A percentile compares a stretch with the other conserved stretches of the same genome.
phyloP scores from a whole-genome alignment of 257 asterid species.

The Forsythia viridissima region DNA sequence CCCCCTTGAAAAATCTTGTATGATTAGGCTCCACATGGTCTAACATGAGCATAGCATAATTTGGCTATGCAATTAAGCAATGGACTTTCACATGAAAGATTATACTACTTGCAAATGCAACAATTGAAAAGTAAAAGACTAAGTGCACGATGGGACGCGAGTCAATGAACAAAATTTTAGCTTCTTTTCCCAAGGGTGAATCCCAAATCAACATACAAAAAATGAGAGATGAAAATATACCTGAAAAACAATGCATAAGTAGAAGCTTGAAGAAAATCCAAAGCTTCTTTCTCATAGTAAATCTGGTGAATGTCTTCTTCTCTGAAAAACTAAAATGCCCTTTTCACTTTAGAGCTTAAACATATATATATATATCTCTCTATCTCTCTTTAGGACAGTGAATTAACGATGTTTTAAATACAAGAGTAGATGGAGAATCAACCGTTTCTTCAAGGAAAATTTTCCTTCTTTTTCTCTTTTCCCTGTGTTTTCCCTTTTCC shows the following conservation, averaged over 20 bases:
- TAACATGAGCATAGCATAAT: too few species aligned
- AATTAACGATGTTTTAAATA: slow-evolving; percentile 19
- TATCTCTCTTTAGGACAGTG: background rate
- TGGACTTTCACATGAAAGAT: background rate
- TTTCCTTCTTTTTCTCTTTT: slow-evolving; percentile 21
- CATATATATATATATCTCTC: too few species aligned
- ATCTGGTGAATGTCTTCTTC: slow-evolving; percentile 1
- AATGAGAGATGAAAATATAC: background rate
- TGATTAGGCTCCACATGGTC: too few species aligned
- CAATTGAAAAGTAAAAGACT: background rate
- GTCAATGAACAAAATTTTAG: too few species aligned
- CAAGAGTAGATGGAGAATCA: slow-evolving; percentile 30
- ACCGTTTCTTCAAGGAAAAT: slow-evolving; percentile 42
- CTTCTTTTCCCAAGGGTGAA: too few species aligned
- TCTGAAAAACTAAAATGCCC: background rate
- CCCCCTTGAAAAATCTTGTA: too few species aligned
- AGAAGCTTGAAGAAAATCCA: slow-evolving; percentile 30
- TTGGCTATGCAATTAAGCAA: too few species aligned
- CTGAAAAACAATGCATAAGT: slow-evolving; percentile 21
- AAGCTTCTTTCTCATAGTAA: slow-evolving; percentile 28
- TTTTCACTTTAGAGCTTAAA: too few species aligned
- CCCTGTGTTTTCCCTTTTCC: background rate
- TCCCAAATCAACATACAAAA: background rate
- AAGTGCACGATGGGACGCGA: background rate
- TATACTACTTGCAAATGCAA: background rate